Conservation (phyloP, 2,329 filamentous ascomycete species). For the Fusarium papillatum region DNA sequence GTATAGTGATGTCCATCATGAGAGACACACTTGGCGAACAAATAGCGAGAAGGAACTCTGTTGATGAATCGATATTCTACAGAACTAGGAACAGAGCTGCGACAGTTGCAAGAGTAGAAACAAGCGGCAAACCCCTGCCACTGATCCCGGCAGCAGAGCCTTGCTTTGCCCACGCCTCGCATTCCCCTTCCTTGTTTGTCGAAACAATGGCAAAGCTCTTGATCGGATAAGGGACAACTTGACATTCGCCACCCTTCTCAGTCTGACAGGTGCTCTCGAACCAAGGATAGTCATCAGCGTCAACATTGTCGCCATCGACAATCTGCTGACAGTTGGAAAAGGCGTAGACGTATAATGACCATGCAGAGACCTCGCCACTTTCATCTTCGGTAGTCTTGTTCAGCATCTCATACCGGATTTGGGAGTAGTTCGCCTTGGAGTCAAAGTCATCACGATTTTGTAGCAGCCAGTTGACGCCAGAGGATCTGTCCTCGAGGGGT, state of each 20-base stretch:
- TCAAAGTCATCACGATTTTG: neutral
- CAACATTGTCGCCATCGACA: neutral
- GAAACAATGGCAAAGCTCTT: constrained; percentile 3
- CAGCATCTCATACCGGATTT: neutral
- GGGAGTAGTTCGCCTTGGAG: neutral
- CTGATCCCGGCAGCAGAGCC: neutral
- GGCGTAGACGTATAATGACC: neutral
- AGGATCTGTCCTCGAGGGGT: neutral
- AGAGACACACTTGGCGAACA: neutral
- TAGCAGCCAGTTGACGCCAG: neutral
- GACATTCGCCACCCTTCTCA: neutral
- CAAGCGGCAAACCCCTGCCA: neutral
- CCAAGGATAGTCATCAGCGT: neutral
- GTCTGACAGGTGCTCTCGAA: constrained; percentile 3
- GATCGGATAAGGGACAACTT: neutral
- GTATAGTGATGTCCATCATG: neutral
- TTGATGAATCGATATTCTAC: neutral
- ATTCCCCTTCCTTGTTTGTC: neutral
- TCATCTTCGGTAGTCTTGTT: neutral
- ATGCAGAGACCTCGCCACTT: neutral
- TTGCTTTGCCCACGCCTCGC: constrained; percentile 2
- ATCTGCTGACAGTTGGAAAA: neutral
- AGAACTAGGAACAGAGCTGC: neutral
- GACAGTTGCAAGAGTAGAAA: neutral
- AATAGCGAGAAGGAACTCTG: neutral